phyloP scores from a whole-genome alignment of 2,329 filamentous ascomycete genomes.

The Colletotrichum lindemuthianum region DNA sequence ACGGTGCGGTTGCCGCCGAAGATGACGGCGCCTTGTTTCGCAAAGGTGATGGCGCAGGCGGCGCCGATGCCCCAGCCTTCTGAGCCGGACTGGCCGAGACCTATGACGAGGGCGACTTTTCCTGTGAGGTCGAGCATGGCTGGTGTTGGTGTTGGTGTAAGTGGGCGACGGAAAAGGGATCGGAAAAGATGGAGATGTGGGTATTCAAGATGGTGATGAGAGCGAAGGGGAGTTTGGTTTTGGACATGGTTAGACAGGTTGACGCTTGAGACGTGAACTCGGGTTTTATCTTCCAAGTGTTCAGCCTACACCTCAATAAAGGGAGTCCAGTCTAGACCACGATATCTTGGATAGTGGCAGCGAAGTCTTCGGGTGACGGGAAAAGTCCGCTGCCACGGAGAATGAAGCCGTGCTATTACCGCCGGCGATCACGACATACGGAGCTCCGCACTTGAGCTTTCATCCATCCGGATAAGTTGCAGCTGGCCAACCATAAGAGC shows the following conservation, averaged over 20 bases:
- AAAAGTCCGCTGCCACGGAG: conserved; percentile 22
- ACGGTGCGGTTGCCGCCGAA: conserved; percentile 62
- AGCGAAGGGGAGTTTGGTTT: not conserved
- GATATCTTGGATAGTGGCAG: too few species aligned
- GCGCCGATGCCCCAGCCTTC: conserved; percentile 62
- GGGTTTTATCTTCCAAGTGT: not conserved
- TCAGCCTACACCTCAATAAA: too few species aligned
- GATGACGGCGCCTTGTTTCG: conserved; percentile 57
- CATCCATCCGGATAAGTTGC: conserved; percentile 17
- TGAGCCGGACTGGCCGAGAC: conserved; percentile 54
- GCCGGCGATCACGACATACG: conserved; percentile 34
- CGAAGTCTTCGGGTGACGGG: not conserved
- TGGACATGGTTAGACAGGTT: not conserved
- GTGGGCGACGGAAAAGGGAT: conserved; percentile 5
- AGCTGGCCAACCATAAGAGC: conserved; percentile 24
- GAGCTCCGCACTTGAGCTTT: conserved; percentile 20
- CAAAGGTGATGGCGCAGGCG: conserved; percentile 58
- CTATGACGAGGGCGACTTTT: conserved; percentile 57
- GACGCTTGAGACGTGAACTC: not conserved
- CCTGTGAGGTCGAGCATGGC: conserved; percentile 48
- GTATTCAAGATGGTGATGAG: not conserved
- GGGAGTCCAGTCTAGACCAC: too few species aligned
- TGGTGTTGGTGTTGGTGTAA: not conserved
- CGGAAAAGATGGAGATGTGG: conserved; percentile 7
- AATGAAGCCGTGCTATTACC: conserved; percentile 22